A percentile compares a stretch with the other conserved stretches of the same genome.
These are phyloP conservation scores for Quercus lobata DNA, from an alignment of 331 rosid species.

Conservation along the genomic window DNA sequence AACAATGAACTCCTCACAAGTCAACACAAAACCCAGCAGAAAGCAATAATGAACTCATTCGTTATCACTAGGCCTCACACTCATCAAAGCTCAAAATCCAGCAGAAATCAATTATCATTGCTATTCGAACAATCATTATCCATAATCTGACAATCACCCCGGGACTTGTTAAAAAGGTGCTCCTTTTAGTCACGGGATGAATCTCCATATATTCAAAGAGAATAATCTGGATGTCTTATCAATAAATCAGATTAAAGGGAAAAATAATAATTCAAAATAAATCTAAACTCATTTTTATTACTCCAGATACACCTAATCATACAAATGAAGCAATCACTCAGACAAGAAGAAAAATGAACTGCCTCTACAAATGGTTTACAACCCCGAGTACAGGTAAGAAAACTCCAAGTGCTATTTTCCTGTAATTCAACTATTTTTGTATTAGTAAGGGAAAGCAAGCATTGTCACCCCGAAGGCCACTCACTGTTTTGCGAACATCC, in stretches of 20 bases:
- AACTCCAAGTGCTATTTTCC: conserved; percentile 33
- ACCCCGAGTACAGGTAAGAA: conserved; percentile 36
- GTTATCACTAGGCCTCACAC: neutral
- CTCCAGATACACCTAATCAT: conserved; percentile 41
- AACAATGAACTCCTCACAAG: too few species aligned
- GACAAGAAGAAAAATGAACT: conserved; percentile 39
- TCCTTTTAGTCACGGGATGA: neutral
- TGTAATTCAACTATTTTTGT: conserved; percentile 54
- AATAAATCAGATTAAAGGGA: conserved; percentile 4
- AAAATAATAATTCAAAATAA: conserved; percentile 13
- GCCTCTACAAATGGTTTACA: conserved; percentile 79
- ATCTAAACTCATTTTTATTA: conserved; percentile 47
- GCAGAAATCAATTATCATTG: neutral
- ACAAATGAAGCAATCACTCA: conserved; percentile 66
- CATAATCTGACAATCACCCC: neutral
- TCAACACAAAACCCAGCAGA: neutral
- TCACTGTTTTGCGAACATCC: conserved; percentile 77
- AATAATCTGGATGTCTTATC: neutral
- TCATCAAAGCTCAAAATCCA: neutral
- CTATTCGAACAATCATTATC: neutral
- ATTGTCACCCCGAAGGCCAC: conserved; percentile 21
- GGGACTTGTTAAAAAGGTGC: neutral
- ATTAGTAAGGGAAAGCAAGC: conserved; percentile 35
- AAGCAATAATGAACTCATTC: neutral
- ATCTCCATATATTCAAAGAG: neutral